Percentiles rank a stretch among this genome's conserved stretches.
Evolutionary conservation across 192 early-diverging fungal species (phyloP).

Genomic region (Backusella sp.): DNA sequence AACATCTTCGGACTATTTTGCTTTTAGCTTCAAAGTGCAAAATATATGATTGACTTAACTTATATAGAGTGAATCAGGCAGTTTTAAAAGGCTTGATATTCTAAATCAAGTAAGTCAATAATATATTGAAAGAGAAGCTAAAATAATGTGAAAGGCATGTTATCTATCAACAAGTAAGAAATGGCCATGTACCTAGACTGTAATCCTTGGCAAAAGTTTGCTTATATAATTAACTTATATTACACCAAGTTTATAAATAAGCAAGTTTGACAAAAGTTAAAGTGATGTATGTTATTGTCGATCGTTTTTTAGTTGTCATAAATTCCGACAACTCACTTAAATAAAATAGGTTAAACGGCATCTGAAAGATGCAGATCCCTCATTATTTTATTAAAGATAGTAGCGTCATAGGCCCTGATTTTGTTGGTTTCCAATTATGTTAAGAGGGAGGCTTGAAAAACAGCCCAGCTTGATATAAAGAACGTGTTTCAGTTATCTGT

Average conservation of each 20-base stretch:
- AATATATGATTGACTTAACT: background rate
- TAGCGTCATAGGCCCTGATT: background rate
- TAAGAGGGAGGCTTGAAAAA: background rate
- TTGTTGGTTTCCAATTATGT: background rate
- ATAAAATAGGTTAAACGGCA: background rate
- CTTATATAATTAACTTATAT: background rate
- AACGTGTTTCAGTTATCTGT: background rate
- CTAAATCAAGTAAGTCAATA: background rate
- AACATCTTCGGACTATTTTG: background rate
- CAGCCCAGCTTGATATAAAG: background rate
- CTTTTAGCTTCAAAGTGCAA: background rate
- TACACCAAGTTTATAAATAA: background rate
- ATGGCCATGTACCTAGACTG: background rate
- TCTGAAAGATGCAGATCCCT: background rate
- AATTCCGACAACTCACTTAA: background rate
- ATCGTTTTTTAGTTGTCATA: background rate
- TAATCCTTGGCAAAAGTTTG: background rate
- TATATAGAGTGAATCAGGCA: background rate
- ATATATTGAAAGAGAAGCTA: background rate
- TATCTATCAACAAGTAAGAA: background rate
- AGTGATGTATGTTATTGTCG: background rate
- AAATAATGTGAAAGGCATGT: background rate
- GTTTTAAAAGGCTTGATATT: background rate
- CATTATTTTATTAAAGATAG: background rate
- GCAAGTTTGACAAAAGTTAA: background rate